A percentile compares a stretch with the other conserved stretches of the same genome.
These are phyloP conservation scores for Colletotrichum spaethianum DNA, from an alignment of 2,329 filamentous ascomycete genomes.

Conservation along the genomic window DNA sequence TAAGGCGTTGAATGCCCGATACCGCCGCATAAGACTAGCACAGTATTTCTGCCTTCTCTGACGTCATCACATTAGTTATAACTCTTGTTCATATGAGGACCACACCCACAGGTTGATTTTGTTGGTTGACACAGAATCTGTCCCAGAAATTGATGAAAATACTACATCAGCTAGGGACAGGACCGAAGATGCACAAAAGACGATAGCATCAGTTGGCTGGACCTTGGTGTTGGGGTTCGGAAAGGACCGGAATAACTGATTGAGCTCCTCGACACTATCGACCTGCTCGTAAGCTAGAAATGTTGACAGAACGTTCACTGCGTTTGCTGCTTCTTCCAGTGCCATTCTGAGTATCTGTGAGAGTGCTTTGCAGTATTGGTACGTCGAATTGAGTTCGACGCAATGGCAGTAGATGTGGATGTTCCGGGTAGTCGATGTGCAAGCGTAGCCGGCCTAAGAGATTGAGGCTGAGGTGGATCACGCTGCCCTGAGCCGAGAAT, in stretches of 20 bases:
- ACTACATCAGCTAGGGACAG: slow-evolving; percentile 32
- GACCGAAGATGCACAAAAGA: slow-evolving; percentile 38
- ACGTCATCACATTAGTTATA: background rate
- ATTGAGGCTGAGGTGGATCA: too few relatives aligned
- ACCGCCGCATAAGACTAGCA: slow-evolving; percentile 59
- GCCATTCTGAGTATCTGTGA: background rate
- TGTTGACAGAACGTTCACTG: slow-evolving; percentile 28
- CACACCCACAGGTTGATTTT: background rate
- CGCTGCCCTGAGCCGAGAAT: too few relatives aligned
- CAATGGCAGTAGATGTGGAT: too few relatives aligned
- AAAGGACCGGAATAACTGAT: slow-evolving; percentile 12
- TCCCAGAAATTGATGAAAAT: slow-evolving; percentile 11
- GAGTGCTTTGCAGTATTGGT: too few relatives aligned
- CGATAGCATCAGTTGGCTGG: slow-evolving; percentile 31
- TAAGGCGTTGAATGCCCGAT: slow-evolving; percentile 60
- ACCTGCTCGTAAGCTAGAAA: slow-evolving; percentile 33
- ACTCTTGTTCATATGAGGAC: background rate
- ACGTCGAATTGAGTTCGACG: too few relatives aligned
- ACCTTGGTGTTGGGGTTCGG: background rate
- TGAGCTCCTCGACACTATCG: slow-evolving; percentile 4
- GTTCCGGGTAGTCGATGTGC: too few relatives aligned
- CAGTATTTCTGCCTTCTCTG: slow-evolving; percentile 23
- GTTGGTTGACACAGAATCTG: too few relatives aligned
- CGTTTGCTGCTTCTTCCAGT: slow-evolving; percentile 13
- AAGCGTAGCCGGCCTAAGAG: too few relatives aligned